These are phyloP conservation scores for Phaeodactylum tricornutum DNA, from an alignment of 108 stramenopile species.

Conservation along the genomic window DNA sequence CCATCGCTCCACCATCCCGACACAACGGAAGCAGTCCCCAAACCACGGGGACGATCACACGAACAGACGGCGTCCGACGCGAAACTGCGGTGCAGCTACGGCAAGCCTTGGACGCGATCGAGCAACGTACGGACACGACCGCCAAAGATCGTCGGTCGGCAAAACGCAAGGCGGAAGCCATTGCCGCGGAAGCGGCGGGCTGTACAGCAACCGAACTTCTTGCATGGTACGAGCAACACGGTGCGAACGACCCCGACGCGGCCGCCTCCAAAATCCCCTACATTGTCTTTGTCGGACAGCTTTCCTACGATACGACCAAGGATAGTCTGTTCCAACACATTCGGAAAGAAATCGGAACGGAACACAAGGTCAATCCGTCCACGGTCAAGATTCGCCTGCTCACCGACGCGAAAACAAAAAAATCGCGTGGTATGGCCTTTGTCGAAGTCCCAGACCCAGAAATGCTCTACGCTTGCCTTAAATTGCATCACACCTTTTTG, in stretches of 20 bases:
- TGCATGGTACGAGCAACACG: slow-evolving; percentile 25
- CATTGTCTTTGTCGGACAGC: slow-evolving; percentile 89
- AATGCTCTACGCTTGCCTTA: slow-evolving; percentile 71
- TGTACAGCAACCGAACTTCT: slow-evolving; percentile 21
- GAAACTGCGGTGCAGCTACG: slow-evolving; percentile 23
- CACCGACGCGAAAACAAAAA: slow-evolving; percentile 62
- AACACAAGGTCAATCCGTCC: slow-evolving; percentile 20
- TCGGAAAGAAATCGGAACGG: slow-evolving; percentile 36
- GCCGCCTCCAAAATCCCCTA: slow-evolving; percentile 40
- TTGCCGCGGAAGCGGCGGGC: slow-evolving; percentile 49
- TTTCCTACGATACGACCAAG: slow-evolving; percentile 72
- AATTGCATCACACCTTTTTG: slow-evolving; percentile 82
- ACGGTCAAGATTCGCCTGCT: slow-evolving; percentile 68
- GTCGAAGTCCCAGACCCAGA: slow-evolving; percentile 65
- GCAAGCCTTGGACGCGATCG: slow-evolving; percentile 27
- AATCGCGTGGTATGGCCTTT: slow-evolving; percentile 84
- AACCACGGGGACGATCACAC: slow-evolving; percentile 12
- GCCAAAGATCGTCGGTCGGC: slow-evolving; percentile 66
- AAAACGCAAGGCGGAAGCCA: slow-evolving; percentile 67
- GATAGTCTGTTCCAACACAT: slow-evolving; percentile 60
- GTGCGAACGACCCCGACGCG: too few species aligned
- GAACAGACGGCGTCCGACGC: slow-evolving; percentile 1
- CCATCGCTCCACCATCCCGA: too few species aligned
- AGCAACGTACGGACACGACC: slow-evolving; percentile 27
- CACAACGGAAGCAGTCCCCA: neutral